Conservation (phyloP, 2,329 filamentous ascomycete genomes). For the Cadophora luteo-olivacea region DNA sequence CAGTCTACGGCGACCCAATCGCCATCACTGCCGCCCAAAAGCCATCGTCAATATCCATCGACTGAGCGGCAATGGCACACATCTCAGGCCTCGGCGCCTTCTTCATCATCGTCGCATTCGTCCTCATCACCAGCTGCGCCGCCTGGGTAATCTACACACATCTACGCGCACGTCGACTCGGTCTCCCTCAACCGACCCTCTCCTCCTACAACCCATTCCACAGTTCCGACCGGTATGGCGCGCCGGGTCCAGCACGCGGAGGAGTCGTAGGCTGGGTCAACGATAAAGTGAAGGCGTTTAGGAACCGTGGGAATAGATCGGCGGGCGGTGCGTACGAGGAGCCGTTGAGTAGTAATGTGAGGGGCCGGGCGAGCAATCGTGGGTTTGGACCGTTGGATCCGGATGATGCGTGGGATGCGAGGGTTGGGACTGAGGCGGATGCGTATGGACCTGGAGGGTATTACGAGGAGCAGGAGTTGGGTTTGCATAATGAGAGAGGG, state of each 20-base stretch:
- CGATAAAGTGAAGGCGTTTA: conserved; percentile 67
- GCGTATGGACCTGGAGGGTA: conserved; percentile 66
- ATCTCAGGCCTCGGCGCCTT: conserved; percentile 71
- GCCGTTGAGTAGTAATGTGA: conserved; percentile 49
- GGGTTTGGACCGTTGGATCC: conserved; percentile 76
- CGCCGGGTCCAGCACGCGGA: conserved; percentile 56
- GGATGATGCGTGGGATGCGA: conserved; percentile 85
- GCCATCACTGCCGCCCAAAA: not conserved
- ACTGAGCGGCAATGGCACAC: conserved; percentile 55
- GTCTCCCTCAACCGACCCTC: conserved; percentile 74
- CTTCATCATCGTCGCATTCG: conserved; percentile 73
- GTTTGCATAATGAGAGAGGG: conserved; percentile 50
- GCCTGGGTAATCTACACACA: conserved; percentile 77
- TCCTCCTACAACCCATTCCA: conserved; percentile 75
- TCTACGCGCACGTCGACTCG: conserved; percentile 74
- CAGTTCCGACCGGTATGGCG: conserved; percentile 47
- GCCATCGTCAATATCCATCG: not conserved
- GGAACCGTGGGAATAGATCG: conserved; percentile 68
- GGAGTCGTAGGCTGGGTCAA: conserved; percentile 77
- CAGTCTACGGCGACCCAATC: not conserved
- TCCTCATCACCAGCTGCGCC: conserved; percentile 61
- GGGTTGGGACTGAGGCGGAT: conserved; percentile 77
- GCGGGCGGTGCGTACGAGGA: conserved; percentile 76
- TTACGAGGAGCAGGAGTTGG: conserved; percentile 80
- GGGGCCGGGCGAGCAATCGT: conserved; percentile 52